Base-by-base conservation (phyloP, 2,329 filamentous ascomycete genomes). In the Didymella arachidicola region DNA sequence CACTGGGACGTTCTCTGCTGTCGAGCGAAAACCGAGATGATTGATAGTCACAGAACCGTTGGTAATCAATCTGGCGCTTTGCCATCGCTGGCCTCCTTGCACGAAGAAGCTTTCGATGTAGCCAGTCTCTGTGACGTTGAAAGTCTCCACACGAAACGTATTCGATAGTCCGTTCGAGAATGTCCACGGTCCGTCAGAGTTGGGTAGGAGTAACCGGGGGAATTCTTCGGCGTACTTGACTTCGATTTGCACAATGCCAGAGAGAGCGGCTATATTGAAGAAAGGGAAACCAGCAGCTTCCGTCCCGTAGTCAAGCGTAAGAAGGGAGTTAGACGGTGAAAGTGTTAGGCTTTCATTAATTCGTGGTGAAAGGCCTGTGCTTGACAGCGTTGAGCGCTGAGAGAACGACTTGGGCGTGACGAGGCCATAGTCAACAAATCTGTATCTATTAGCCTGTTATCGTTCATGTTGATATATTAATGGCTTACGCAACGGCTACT, bases 51-150 rank as follows among this genome's bases (percentile, higher is more conserved):
- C 57, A 2, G 67, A 67, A 1, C 65, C 69, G 22, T 77, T 68
- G 0, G 73, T 77, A 18, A 80, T 63, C 0, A 80, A 65, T 2
- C 68, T 67, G 25, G 80, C 63, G 0, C 76, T 73, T 57, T 79
- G 71, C 78, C 36, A 81, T 60, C 75, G 64, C 60, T 79, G 77
- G 0, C 76, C 78, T 4, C 78, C 79, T 61, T 81, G 79, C 0
- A 80, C 54, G 36, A 81, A 73, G 19, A 69, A 76, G 1, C 72
- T 75, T 7, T 39, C 54, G 0, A 72, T 22, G 2, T 59, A 51
- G 2, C 78, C 77, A 1, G 50, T 10, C 0, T 57, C 42, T 0
- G 72, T 77, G n/a, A 80, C 36, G 11, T 78, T 72, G 57, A 79
- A 77, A 0, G 77, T 79, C 53, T 80, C 77, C 3, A 73, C 66